Evolutionary conservation across 2,329 filamentous ascomycete species (phyloP).

Genomic region (Aspergillus sp.): DNA sequence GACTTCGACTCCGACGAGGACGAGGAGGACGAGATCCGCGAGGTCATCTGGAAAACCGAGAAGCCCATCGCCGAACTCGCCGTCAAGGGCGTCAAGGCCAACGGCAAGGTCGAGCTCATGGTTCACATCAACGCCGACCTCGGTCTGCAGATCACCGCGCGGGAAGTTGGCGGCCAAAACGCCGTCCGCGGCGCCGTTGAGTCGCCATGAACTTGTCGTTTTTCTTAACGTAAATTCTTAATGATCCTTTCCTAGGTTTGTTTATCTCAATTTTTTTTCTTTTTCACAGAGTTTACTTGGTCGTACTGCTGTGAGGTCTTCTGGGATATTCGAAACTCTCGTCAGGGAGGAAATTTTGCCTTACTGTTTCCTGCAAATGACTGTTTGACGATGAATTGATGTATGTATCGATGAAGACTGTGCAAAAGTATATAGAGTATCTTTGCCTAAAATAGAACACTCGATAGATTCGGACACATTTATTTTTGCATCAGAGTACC

Average conservation of each 20-base stretch:
- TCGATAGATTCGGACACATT: constrained; percentile 11
- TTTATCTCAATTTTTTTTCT: background rate
- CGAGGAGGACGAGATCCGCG: constrained; percentile 80
- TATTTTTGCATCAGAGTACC: background rate
- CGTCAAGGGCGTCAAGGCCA: constrained; percentile 80
- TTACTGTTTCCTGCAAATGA: constrained; percentile 12
- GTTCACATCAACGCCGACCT: constrained; percentile 83
- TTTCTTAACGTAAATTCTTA: background rate
- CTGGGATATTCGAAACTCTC: background rate
- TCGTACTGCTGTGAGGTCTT: background rate
- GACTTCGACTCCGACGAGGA: constrained; percentile 62
- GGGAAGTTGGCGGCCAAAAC: constrained; percentile 84
- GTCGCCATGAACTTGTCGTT: constrained; percentile 24
- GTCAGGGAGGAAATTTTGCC: background rate
- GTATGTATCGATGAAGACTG: constrained; percentile 24
- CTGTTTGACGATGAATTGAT: constrained; percentile 22
- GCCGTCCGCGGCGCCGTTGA: constrained; percentile 68
- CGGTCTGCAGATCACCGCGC: constrained; percentile 72
- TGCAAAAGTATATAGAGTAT: constrained; percentile 25
- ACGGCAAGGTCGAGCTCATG: constrained; percentile 87
- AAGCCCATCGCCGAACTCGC: constrained; percentile 80
- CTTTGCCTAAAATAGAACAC: constrained; percentile 15
- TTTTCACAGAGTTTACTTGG: background rate
- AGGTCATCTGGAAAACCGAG: constrained; percentile 90
- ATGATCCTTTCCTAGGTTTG: constrained; percentile 6